Conservation (phyloP, 495 filamentous ascomycete species). For the Podospora anserina region DNA sequence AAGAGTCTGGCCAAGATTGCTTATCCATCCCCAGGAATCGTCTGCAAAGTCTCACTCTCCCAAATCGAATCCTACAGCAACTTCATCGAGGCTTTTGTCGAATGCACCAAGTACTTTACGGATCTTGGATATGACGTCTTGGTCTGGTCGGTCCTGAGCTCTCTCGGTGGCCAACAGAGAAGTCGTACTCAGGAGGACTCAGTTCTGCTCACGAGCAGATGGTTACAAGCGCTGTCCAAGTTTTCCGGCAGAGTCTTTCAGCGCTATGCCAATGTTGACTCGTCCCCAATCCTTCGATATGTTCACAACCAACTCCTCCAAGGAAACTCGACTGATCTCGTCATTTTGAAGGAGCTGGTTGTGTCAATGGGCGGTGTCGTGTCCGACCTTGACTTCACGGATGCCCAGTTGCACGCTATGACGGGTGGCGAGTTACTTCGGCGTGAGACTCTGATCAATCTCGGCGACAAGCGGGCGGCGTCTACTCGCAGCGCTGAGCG, state of each 20-base stretch:
- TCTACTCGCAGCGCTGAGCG: conserved; percentile 62
- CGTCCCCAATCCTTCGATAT: conserved; percentile 82
- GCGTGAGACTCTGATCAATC: conserved; percentile 68
- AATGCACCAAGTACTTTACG: conserved; percentile 90
- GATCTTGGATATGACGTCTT: conserved; percentile 89
- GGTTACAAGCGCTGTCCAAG: conserved; percentile 77
- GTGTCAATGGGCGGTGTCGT: conserved; percentile 90
- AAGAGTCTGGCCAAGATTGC: conserved; percentile 82
- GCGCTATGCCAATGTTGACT: conserved; percentile 75
- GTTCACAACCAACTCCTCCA: conserved; percentile 75
- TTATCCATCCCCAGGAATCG: conserved; percentile 80
- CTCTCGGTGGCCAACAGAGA: conserved; percentile 68
- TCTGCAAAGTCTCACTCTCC: conserved; percentile 78
- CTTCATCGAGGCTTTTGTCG: conserved; percentile 85
- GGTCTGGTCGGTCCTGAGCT: conserved; percentile 80
- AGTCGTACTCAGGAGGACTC: conserved; percentile 73
- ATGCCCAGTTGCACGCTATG: conserved; percentile 79
- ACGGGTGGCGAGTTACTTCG: conserved; percentile 78
- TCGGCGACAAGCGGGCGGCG: conserved; percentile 73
- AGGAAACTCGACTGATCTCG: conserved; percentile 79
- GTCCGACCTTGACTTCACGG: conserved; percentile 78
- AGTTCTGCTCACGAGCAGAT: conserved; percentile 81
- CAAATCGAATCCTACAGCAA: conserved; percentile 93
- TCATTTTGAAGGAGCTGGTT: conserved; percentile 84
- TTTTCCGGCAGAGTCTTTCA: conserved; percentile 88